A percentile compares a stretch with the other conserved stretches of the same genome.
These are phyloP conservation scores for Candida argentea DNA, from an alignment of 805 yeast species.

Conservation along the genomic window DNA sequence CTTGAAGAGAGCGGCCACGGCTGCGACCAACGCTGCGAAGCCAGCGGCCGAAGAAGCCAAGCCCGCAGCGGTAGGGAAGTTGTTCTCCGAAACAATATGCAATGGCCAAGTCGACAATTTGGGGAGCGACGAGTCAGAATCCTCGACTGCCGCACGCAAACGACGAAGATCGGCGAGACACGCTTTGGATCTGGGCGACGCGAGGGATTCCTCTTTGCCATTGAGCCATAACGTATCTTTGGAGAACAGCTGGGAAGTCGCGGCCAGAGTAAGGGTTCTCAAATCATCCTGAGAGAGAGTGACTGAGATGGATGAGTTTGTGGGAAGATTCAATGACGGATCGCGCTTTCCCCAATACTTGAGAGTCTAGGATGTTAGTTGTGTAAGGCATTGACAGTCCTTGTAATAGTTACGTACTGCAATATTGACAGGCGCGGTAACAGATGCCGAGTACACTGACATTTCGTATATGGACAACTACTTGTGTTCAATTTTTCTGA, in stretches of 20 bases:
- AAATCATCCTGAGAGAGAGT: constrained; percentile 87
- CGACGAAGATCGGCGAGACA: constrained; percentile 68
- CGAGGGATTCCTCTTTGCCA: constrained; percentile 69
- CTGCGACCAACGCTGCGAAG: constrained; percentile 86
- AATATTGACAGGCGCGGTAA: constrained; percentile 95
- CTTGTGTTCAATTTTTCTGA: too few relatives aligned
- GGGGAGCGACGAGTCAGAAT: constrained; percentile 42
- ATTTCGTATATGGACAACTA: constrained; percentile 14
- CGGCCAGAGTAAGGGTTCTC: constrained; percentile 84
- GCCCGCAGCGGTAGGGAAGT: constrained; percentile 99
- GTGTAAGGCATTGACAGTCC: constrained; percentile 9
- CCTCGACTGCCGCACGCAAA: constrained; percentile 56
- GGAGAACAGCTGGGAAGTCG: constrained; percentile 46
- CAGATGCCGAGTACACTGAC: constrained; percentile 61
- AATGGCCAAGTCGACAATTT: constrained; percentile 54
- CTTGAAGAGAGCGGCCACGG: constrained; percentile 77
- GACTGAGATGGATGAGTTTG: constrained; percentile 92
- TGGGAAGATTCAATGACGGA: constrained; percentile 77
- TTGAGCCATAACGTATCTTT: constrained; percentile 76
- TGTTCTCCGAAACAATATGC: constrained; percentile 85
- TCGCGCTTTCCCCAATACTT: constrained; percentile 99
- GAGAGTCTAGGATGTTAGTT: constrained; percentile 45
- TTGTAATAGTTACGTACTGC: constrained; percentile 31
- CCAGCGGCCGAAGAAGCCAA: constrained; percentile 98
- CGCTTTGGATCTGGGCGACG: constrained; percentile 52